Percentiles rank a stretch among this genome's conserved stretches.
Conservation (phyloP, 2,329 filamentous ascomycete species). For the Microascus cirrosus region DNA sequence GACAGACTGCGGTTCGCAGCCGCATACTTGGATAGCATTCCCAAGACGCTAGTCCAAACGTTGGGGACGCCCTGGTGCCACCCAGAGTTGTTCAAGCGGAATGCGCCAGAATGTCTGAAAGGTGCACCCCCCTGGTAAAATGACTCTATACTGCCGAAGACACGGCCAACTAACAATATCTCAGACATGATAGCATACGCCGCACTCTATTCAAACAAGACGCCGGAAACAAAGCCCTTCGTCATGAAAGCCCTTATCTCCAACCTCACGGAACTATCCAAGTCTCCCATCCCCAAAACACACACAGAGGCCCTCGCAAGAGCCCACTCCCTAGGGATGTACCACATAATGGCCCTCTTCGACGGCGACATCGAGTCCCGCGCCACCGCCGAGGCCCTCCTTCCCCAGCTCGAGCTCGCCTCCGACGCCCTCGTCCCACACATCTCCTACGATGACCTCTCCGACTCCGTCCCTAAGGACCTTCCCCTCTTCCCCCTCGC, state of each 20-base stretch:
- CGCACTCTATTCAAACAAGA: conserved; percentile 39
- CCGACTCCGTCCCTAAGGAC: not conserved
- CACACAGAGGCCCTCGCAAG: conserved; percentile 21
- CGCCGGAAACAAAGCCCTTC: conserved; percentile 30
- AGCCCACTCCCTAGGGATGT: conserved; percentile 29
- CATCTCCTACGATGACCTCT: not conserved
- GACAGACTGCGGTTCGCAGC: conserved; percentile 29
- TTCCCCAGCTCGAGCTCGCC: conserved; percentile 4
- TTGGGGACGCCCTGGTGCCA: conserved; percentile 44
- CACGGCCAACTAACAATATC: not conserved
- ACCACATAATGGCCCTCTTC: conserved; percentile 33
- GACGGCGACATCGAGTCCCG: conserved; percentile 25
- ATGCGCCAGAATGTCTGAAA: conserved; percentile 39
- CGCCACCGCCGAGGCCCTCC: conserved; percentile 17
- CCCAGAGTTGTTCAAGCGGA: conserved; percentile 31
- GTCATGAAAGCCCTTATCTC: conserved; percentile 35
- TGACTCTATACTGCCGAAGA: not conserved
- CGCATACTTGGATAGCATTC: conserved; percentile 38
- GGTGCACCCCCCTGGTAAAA: conserved; percentile 10
- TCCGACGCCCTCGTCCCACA: not conserved
- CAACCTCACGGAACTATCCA: conserved; percentile 29
- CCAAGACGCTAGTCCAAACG: conserved; percentile 31
- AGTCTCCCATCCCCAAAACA: conserved; percentile 17
- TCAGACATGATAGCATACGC: conserved; percentile 36
- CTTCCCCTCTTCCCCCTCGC: conserved; percentile 21